Conservation (phyloP, 225 moss, liverwort and hornwort genomes). For the Thuidium tamariscinum region DNA sequence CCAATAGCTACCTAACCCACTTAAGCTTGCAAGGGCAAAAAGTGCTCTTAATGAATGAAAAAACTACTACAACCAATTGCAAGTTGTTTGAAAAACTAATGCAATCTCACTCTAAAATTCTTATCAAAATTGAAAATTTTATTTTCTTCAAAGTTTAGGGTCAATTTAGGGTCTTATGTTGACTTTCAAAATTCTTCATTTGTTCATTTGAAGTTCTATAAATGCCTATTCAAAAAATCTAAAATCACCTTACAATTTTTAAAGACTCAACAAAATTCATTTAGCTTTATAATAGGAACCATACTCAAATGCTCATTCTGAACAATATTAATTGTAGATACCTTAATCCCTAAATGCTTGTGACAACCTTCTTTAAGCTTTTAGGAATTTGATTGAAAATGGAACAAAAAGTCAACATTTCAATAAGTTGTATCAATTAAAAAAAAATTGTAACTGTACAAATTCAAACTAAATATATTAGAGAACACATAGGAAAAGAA, state of each 20-base stretch:
- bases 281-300: neutral
- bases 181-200: neutral
- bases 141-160: accelerated
- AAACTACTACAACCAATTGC: accelerated
- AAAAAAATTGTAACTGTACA: too few species aligned
- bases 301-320: neutral
- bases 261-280: neutral
- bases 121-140: neutral
- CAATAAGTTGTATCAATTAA: too few species aligned
- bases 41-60: neutral
- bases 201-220: neutral
- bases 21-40: neutral
- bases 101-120: neutral
- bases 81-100: neutral
- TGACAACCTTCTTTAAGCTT: too few species aligned
- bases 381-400: too few species aligned
- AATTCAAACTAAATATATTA: too few species aligned
- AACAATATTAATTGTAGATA: accelerated
- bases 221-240: neutral
- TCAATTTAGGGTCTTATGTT: accelerated
- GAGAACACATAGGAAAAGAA: too few species aligned
- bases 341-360: too few species aligned
- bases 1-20: too few species aligned
- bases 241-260: neutral
- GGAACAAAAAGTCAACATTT: too few species aligned